A percentile compares a stretch with the other conserved stretches of the same genome.
These are phyloP conservation scores for Atkinsonella hypoxylon DNA, from an alignment of 2,329 filamentous ascomycete genomes.

Conservation along the genomic window DNA sequence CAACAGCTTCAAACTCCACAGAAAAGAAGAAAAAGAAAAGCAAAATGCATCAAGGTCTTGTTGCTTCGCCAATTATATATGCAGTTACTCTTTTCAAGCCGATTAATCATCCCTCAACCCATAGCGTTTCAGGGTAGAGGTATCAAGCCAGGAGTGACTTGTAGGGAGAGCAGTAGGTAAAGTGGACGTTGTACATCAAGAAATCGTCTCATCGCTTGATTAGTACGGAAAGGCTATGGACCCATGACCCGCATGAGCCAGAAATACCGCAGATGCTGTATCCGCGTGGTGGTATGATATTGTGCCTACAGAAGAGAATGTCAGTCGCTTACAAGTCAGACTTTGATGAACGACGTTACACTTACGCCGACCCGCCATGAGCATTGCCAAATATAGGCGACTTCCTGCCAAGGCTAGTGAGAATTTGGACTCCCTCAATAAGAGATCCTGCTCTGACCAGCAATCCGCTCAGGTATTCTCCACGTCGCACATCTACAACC, in stretches of 20 bases:
- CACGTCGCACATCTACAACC: slow-evolving; percentile 62
- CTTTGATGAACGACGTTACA: slow-evolving; percentile 13
- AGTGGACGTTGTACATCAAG: not conserved
- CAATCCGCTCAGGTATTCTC: slow-evolving; percentile 83
- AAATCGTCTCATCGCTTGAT: slow-evolving; percentile 27
- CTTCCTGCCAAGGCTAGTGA: slow-evolving; percentile 79
- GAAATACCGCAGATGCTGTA: slow-evolving; percentile 82
- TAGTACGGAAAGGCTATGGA: slow-evolving; percentile 78
- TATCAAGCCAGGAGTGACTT: not conserved
- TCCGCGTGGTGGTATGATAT: slow-evolving; percentile 76
- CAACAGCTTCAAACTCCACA: not conserved
- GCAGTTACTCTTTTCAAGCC: not conserved
- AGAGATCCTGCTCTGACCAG: slow-evolving; percentile 66
- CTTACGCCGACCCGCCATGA: slow-evolving; percentile 70
- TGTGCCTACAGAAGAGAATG: slow-evolving; percentile 49
- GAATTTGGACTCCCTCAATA: slow-evolving; percentile 80
- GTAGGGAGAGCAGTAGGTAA: not conserved
- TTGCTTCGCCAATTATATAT: not conserved
- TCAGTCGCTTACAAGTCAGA: not conserved
- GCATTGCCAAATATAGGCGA: slow-evolving; percentile 78
- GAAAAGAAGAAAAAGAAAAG: not conserved
- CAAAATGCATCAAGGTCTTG: not conserved
- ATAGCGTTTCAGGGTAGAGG: too few relatives aligned
- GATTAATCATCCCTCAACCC: not conserved
- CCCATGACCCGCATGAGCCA: slow-evolving; percentile 67